Base-by-base conservation (phyloP, 305 asterid genomes). In the Rubia occidens region DNA sequence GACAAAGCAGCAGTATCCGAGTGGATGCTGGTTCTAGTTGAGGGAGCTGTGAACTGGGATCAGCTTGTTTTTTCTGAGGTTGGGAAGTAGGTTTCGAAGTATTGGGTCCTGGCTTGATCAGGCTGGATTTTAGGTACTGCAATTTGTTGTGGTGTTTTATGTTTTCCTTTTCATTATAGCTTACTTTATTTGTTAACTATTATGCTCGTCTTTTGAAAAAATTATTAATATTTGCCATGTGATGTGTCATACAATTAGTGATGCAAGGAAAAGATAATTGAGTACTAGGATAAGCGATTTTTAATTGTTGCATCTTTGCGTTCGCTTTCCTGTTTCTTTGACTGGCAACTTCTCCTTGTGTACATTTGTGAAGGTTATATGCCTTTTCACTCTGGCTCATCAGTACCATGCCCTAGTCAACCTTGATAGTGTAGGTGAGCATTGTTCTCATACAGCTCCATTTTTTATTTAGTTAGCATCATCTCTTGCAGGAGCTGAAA, bases 11-110 rank as follows among this genome's bases (percentile, higher is more conserved):
- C 68, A 64, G 76, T 74, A 68, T 65, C 67, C 78, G 74, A 74
- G 81, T 75, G 26, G 81, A 78, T 69, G 75, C 87, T 67, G 75
- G 75, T 75, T 72, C 71, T 77, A 79, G 82, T 61, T 83, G 86
- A 87, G 77, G 67, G 79, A 60, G 72, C 68, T 71, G 78, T 77
- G 75, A 62, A 63, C 73, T 68, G 10, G 70, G 60, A 67, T 54
- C 78, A 77, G 71, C 37, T 65, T 62, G 80, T 60, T 73, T 71
- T 60, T 64, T 72, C 61, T 60, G 26, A 51, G 66, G 67, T 73
- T 58, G 76, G 75, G 71, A 56, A 63, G 78, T 73, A 51, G 63
- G 71, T 77, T 66, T 76, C 76, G 81, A 55, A 35, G 59, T 69
- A 61, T 60, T 32, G 67, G 69, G 75, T 64, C 62, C 75, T 74